Evolutionary conservation across 2,329 filamentous ascomycete genomes (phyloP), one percentile per base, ranked within the genome.

Genomic region (Drechslerella stenobrocha): DNA sequence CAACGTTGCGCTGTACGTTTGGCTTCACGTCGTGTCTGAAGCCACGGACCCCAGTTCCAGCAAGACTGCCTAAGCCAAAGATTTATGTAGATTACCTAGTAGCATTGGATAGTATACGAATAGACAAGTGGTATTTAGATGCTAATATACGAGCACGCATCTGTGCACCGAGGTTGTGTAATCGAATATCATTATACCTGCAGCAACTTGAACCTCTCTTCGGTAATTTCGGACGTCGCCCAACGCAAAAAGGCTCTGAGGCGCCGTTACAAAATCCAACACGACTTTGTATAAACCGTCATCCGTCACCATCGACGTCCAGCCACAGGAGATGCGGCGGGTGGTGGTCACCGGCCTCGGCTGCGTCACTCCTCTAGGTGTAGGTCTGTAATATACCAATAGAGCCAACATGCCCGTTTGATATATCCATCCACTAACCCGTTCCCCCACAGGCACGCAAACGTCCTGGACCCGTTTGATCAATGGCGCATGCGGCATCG

Each of bases 281-380:
- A 60, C 44, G 15, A 60, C 44, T 13, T 24, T 23, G 40, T 32
- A 7, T 42, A 3, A 52, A 37, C 23, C 23, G 20, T 61, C 72
- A 77, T 73, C 15, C 24, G 44, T 26, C 15, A 20, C 42, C n/a
- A 28, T 28, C 28, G 24, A 56, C 18, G 26, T 35, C 20, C 2
- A 42, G 7, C 23, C 32, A 35, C 13, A 13, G 34, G 15, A 35
- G 71, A 84, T 85, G 81, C 82, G 85, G 75, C 84, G 88, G 73
- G 89, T 93, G 73, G 89, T 92, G 73, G 86, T 93, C 75, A 93
- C 89, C 53, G 89, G 89, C 74, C 80, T 93, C 50, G 89, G 89
- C 70, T 88, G 87, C 75, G 82, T 93, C 73, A 90, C 88, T 71
- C 91, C 91, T 63, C 80, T 96, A 23, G 91, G 89, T 69, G 84